Conservation (phyloP, 257 asterid species). For the Primulina eburnea region DNA sequence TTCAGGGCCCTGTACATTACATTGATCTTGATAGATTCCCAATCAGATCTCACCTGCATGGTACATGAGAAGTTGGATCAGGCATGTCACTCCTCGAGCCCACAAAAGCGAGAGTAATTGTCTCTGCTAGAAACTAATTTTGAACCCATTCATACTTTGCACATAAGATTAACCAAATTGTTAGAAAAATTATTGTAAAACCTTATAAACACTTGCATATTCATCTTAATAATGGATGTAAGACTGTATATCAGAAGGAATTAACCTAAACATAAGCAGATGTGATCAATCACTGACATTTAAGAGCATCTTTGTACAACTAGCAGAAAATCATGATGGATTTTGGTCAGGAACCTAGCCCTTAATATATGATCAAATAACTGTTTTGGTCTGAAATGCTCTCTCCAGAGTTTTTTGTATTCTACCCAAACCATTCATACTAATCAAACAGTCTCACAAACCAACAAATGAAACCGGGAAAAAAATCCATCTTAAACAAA, state of each 20-base stretch:
- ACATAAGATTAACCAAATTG: background rate
- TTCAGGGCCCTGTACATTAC: constrained; percentile 76
- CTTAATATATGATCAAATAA: constrained; percentile 11
- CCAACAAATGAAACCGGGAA: constrained; percentile 3
- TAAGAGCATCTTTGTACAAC: background rate
- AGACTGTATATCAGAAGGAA: background rate
- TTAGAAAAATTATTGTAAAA: background rate
- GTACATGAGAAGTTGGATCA: constrained; percentile 3
- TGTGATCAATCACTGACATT: background rate
- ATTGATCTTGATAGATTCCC: constrained; percentile 73
- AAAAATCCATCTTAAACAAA: background rate
- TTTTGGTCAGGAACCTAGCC: constrained; percentile 17
- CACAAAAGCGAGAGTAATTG: background rate
- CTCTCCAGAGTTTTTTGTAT: constrained; percentile 1
- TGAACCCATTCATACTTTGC: background rate
- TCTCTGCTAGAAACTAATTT: background rate
- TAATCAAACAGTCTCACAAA: background rate
- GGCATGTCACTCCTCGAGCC: background rate
- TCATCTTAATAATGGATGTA: background rate
- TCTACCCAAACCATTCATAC: background rate
- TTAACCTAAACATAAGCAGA: background rate
- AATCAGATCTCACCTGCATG: constrained; percentile 73
- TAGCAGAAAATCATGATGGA: constrained; percentile 3
- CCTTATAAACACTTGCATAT: no score
- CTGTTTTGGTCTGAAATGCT: background rate